A percentile compares a stretch with the other conserved stretches of the same genome.
These are phyloP conservation scores for Dillenia suffruticosa DNA, from an alignment of 164 flowering plant species.

Conservation along the genomic window DNA sequence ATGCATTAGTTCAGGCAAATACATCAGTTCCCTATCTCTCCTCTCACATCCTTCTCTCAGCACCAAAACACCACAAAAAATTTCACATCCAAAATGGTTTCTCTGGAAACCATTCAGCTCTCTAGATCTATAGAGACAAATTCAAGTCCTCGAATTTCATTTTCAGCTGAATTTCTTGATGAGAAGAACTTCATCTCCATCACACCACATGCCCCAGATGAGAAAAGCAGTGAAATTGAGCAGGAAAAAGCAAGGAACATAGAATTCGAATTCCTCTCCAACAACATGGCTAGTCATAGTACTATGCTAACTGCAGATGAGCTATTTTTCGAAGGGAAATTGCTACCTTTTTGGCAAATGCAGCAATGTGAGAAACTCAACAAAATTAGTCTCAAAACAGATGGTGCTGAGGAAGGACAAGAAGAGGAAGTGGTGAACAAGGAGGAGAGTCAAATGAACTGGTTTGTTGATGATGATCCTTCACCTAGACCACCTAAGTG, in stretches of 20 bases:
- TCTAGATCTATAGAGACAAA: slow-evolving; percentile 24
- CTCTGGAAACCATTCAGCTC: slow-evolving; percentile 32
- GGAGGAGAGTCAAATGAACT: slow-evolving; percentile 35
- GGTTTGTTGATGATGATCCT: slow-evolving; percentile 90
- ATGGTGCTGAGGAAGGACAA: slow-evolving; percentile 15
- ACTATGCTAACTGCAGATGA: slow-evolving; percentile 78
- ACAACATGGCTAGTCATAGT: slow-evolving; percentile 13
- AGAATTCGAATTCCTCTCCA: slow-evolving; percentile 81
- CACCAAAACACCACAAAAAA: background rate
- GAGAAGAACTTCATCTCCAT: slow-evolving; percentile 58
- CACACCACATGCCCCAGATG: slow-evolving; percentile 22
- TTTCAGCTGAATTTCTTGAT: slow-evolving; percentile 65
- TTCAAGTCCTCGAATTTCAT: slow-evolving; percentile 73
- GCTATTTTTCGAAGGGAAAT: slow-evolving; percentile 75
- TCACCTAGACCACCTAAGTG: slow-evolving; percentile 96
- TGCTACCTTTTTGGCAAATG: slow-evolving; percentile 74
- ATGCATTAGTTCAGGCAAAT: slow-evolving; percentile 14
- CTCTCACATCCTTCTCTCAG: slow-evolving; percentile 3
- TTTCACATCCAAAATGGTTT: slow-evolving; percentile 30
- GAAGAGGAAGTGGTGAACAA: slow-evolving; percentile 9
- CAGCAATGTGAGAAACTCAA: slow-evolving; percentile 52
- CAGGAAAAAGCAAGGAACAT: slow-evolving; percentile 18
- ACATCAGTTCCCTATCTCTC: slow-evolving; percentile 4
- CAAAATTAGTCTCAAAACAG: slow-evolving; percentile 34
- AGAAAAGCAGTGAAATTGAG: slow-evolving; percentile 13